Percentiles rank a stretch among this genome's conserved stretches.
These are phyloP conservation scores for Suhomyces chickasaworum DNA, from an alignment of 1,139 yeast species.

Conservation along the genomic window DNA sequence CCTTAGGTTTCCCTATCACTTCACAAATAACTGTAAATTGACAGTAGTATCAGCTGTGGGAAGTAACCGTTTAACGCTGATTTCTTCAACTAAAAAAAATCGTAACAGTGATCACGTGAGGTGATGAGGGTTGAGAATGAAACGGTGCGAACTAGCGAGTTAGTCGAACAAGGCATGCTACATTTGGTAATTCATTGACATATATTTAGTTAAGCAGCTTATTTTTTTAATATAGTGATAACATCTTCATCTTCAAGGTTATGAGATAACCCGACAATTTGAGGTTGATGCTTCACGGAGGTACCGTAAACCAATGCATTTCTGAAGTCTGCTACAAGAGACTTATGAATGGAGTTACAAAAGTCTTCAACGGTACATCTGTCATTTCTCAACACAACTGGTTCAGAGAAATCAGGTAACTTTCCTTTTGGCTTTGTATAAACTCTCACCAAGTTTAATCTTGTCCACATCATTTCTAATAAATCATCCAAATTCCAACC, in stretches of 20 bases:
- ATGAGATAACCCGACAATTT: constrained; percentile 86
- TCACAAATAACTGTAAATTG: neutral
- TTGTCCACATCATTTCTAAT: constrained; percentile 92
- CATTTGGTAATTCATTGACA: neutral
- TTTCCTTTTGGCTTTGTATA: constrained; percentile 96
- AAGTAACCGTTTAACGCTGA: constrained; percentile 6
- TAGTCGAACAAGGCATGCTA: neutral
- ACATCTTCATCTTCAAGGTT: constrained; percentile 92
- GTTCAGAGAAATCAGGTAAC: constrained; percentile 91
- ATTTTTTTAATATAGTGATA: constrained; percentile 86
- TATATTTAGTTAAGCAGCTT: constrained; percentile 7
- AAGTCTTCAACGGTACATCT: constrained; percentile 90
- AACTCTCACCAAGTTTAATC: constrained; percentile 85
- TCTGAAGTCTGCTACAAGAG: constrained; percentile 88
- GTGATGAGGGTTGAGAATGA: constrained; percentile 10
- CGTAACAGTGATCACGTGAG: constrained; percentile 11
- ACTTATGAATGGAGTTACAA: constrained; percentile 94
- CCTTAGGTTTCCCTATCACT: neutral
- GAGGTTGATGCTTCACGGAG: constrained; percentile 98
- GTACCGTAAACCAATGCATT: constrained; percentile 90
- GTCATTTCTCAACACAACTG: constrained; percentile 84
- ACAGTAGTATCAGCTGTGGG: neutral
- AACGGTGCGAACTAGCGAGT: neutral
- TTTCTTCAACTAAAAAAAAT: constrained; percentile 12
- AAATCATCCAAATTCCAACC: constrained; percentile 97